Percentiles rank a stretch among this genome's conserved stretches.
Evolutionary conservation across 768 basidiomycete species (phyloP).

Genomic region (Hysterangium stoloniferum): DNA sequence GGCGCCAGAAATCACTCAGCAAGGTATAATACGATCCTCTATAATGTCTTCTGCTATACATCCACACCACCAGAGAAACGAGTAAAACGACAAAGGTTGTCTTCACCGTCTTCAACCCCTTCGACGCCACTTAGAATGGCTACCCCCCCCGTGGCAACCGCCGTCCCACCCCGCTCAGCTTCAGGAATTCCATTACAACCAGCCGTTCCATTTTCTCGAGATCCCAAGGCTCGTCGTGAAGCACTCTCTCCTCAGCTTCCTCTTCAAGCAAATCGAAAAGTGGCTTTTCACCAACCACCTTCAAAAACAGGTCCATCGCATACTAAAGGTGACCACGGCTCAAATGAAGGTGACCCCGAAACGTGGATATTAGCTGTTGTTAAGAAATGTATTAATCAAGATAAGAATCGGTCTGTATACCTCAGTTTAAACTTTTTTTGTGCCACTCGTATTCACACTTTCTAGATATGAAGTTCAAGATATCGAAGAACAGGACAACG

Average conservation of each 20-base stretch:
- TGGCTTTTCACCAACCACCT: conserved; percentile 67
- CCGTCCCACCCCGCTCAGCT: conserved; percentile 6
- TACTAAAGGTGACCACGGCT: conserved; percentile 13
- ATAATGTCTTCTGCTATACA: neutral
- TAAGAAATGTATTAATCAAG: conserved; percentile 58
- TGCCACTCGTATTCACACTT: neutral
- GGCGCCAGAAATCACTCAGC: conserved; percentile 52
- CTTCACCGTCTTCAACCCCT: conserved; percentile 59
- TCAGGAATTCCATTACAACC: conserved; percentile 10
- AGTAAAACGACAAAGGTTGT: conserved; percentile 63
- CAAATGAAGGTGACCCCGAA: conserved; percentile 34
- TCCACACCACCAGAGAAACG: conserved; percentile 53
- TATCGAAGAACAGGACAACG: conserved; percentile 75
- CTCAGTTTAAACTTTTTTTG: neutral
- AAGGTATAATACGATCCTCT: conserved; percentile 36
- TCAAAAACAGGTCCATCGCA: conserved; percentile 14
- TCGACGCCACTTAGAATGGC: conserved; percentile 27
- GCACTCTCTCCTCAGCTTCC: conserved; percentile 54
- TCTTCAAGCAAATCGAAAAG: conserved; percentile 65
- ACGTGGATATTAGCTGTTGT: conserved; percentile 78
- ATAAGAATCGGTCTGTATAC: conserved; percentile 55
- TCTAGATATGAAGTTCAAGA: conserved; percentile 80
- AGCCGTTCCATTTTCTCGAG: conserved; percentile 43
- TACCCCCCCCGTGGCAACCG: conserved; percentile 26
- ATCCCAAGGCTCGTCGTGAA: conserved; percentile 61